Evolutionary conservation across 441 rosid species (phyloP).

Genomic region (Erodium moschatum): DNA sequence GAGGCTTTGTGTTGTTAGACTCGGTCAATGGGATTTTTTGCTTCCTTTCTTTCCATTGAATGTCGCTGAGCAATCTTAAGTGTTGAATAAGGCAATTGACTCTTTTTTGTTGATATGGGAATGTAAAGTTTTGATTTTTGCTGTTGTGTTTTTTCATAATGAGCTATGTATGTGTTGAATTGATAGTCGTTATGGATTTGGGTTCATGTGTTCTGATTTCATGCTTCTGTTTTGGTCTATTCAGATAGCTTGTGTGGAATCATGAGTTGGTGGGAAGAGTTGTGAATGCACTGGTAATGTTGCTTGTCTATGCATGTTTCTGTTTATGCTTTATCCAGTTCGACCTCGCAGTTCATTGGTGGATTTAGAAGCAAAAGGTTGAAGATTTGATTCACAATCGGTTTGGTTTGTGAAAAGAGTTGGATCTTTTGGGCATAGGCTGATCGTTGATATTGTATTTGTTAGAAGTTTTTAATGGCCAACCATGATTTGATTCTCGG

Average conservation of each 20-base stretch:
- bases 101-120: not conserved
- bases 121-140: not conserved
- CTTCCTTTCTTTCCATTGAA: not conserved
- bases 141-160: not conserved
- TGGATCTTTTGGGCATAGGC: not conserved
- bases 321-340: not conserved
- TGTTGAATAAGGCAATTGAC: not conserved
- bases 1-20: not conserved
- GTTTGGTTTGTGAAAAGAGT: not conserved
- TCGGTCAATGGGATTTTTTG: not conserved
- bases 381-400: not conserved
- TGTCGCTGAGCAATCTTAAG: not conserved
- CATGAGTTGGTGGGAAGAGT: too few species aligned
- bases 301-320: not conserved
- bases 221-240: not conserved
- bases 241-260: too few species aligned
- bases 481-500: constrained; percentile 39
- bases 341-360: not conserved
- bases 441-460: too few species aligned
- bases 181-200: not conserved
- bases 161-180: not conserved
- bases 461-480: constrained; percentile 36
- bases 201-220: not conserved
- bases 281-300: too few species aligned
- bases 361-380: not conserved